Base-by-base conservation (phyloP, 2,329 filamentous ascomycete genomes). In the Trichocomaceae sp. region DNA sequence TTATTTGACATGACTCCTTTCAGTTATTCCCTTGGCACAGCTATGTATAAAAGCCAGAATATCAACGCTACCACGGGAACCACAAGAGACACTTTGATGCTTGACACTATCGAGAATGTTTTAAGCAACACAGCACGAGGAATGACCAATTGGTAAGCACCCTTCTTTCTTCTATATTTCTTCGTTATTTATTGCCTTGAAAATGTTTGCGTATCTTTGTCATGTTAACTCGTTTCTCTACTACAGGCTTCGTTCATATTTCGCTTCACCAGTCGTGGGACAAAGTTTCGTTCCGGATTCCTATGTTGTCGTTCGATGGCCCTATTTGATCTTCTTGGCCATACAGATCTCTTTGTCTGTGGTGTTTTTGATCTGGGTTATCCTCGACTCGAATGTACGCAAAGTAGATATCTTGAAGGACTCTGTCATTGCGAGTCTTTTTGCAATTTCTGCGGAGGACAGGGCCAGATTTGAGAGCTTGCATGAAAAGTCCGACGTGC, bases 391-490 rank as follows among this genome's bases (percentile, higher is more conserved):
- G 2, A 50, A 41, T 37, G 35, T 50, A 23, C 47, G 41, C 17
- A 55, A 55, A 33, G 23, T 51, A 15, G 48, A 50, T 26, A 51
- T 47, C 9, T 42, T 55, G 48, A 55, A 55, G 42, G 44, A 55
- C 7, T 55, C 54, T 17, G 54, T 31, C 9, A 19, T 51, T 12
- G 47, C 54, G 31, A 19, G 37, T 17, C 48, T 55, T 5, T 47
- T 55, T 41, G 48, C 54, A 15, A 23, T 55, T 42, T 37, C 41
- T 42, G 41, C 54, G 17, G 54, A 55, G 22, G 54, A 55, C 44
- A 55, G 35, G 39, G 42, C 22, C 23, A 26, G 19, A 13, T 33
- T 45, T 26, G 47, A 39, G 8, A 6, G 8, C 13, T n/a, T 49
- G 15, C 19, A 47, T 22, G 37, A 50, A n/a, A 47, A 54, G 4